A percentile compares a stretch with the other conserved stretches of the same genome.
Conservation (phyloP, 2,329 filamentous ascomycete species). For the Cryphonectria carpinicola region DNA sequence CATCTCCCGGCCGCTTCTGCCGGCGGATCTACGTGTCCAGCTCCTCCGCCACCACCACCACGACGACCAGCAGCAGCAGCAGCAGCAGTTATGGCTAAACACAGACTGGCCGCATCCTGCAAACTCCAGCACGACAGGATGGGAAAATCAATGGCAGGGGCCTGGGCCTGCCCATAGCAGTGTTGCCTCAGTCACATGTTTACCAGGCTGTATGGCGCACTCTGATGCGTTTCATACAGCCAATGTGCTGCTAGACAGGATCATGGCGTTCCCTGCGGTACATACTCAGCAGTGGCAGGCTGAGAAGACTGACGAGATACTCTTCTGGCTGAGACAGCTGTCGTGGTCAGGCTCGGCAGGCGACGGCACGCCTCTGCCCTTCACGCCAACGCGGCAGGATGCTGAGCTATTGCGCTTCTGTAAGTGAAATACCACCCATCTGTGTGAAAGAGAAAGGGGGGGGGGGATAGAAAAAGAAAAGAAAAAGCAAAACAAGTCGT, state of each 20-base stretch:
- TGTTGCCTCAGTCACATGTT: conserved; percentile 29
- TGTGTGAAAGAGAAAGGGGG: neutral
- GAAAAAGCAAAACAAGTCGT: neutral
- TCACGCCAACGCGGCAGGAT: conserved; percentile 47
- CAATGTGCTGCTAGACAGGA: conserved; percentile 34
- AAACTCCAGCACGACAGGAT: neutral
- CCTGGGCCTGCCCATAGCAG: neutral
- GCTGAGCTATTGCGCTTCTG: conserved; percentile 53
- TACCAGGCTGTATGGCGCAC: conserved; percentile 34
- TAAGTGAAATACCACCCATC: conserved; percentile 37
- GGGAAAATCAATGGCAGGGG: conserved; percentile 3
- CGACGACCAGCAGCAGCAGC: neutral
- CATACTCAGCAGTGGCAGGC: conserved; percentile 28
- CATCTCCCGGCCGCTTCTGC: conserved; percentile 29
- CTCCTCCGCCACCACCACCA: neutral
- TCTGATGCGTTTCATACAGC: conserved; percentile 37
- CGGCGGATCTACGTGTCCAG: neutral
- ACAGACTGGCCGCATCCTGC: neutral
- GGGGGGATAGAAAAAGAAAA: neutral
- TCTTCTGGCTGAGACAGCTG: conserved; percentile 37
- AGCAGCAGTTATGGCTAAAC: conserved; percentile 5
- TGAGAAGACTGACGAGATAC: conserved; percentile 27
- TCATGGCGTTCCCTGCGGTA: conserved; percentile 29
- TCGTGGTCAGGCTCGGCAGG: conserved; percentile 9
- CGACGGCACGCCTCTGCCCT: conserved; percentile 45